Evolutionary conservation across 2,329 filamentous ascomycete species (phyloP).

Genomic region (Sarocladium oryzae): DNA sequence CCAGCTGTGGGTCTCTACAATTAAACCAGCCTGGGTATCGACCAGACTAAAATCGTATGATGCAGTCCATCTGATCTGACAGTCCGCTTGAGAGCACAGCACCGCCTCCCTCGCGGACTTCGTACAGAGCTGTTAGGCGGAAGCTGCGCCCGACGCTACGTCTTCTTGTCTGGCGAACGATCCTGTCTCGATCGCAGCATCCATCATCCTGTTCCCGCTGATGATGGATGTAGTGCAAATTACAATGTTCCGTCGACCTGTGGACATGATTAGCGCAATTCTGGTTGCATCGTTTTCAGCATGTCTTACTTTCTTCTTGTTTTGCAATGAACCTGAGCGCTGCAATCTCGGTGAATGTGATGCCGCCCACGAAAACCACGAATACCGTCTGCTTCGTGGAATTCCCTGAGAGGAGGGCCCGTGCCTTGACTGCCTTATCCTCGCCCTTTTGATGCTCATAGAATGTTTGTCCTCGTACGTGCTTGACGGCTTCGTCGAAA

Average conservation of each 20-base stretch:
- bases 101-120: background rate
- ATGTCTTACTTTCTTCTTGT: slow-evolving; percentile 62
- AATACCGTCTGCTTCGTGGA: slow-evolving; percentile 78
- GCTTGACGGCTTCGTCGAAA: slow-evolving; percentile 87
- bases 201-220: slow-evolving; percentile 84
- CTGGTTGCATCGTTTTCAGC: background rate
- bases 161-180: slow-evolving; percentile 46
- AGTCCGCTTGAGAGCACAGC: too few relatives aligned
- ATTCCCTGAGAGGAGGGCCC: slow-evolving; percentile 75
- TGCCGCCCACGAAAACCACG: slow-evolving; percentile 95
- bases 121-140: slow-evolving; percentile 12
- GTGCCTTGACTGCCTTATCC: slow-evolving; percentile 83
- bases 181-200: slow-evolving; percentile 69
- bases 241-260: slow-evolving; percentile 72
- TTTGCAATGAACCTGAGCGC: slow-evolving; percentile 84
- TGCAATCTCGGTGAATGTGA: slow-evolving; percentile 94
- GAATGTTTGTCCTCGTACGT: slow-evolving; percentile 81
- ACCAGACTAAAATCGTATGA: slow-evolving; percentile 7
- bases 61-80: background rate
- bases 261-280: background rate
- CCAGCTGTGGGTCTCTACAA: slow-evolving; percentile 7
- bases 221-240: slow-evolving; percentile 91
- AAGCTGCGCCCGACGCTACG: slow-evolving; percentile 10
- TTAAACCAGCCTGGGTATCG: slow-evolving; percentile 5
- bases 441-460: slow-evolving; percentile 89